Evolutionary conservation across 371 early-diverging fungal genomes (phyloP).

Genomic region (Zancudomyces culisetae): DNA sequence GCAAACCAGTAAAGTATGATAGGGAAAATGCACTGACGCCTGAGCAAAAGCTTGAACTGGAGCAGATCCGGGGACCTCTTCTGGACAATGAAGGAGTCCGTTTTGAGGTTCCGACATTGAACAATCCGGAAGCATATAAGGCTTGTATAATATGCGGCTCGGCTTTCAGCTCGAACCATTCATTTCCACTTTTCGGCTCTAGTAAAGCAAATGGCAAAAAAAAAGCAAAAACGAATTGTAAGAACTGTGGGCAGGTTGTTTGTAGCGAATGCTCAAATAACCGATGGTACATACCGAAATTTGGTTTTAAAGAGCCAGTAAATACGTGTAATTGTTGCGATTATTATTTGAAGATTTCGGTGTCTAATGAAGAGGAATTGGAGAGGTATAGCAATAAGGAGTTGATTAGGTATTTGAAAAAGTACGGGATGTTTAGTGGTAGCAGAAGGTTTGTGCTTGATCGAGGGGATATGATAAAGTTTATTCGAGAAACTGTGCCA

Average conservation of each 20-base stretch:
- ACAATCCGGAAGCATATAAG: background rate
- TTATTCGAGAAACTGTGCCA: constrained; percentile 14
- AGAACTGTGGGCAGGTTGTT: constrained; percentile 11
- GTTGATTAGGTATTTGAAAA: constrained; percentile 12
- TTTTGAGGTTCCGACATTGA: background rate
- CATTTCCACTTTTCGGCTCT: too few species aligned
- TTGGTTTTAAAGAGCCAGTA: constrained; percentile 12
- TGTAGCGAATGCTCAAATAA: constrained; percentile 12
- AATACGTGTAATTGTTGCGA: constrained; percentile 14
- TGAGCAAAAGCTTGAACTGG: too few species aligned
- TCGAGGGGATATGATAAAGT: constrained; percentile 11
- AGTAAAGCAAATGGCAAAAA: too few species aligned
- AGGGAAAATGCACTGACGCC: too few species aligned
- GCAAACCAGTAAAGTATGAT: too few species aligned
- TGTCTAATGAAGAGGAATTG: constrained; percentile 8
- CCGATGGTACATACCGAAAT: constrained; percentile 21
- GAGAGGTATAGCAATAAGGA: constrained; percentile 10
- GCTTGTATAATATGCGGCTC: background rate
- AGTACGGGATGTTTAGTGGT: constrained; percentile 15
- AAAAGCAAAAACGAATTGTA: background rate
- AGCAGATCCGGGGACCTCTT: too few species aligned
- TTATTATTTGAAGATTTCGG: constrained; percentile 13
- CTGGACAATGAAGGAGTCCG: background rate
- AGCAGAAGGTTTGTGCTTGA: constrained; percentile 12
- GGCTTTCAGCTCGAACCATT: background rate